These are phyloP conservation scores for Aspergillus brunneoviolaceus DNA, from an alignment of 2,329 filamentous ascomycete species.

Conservation along the genomic window DNA sequence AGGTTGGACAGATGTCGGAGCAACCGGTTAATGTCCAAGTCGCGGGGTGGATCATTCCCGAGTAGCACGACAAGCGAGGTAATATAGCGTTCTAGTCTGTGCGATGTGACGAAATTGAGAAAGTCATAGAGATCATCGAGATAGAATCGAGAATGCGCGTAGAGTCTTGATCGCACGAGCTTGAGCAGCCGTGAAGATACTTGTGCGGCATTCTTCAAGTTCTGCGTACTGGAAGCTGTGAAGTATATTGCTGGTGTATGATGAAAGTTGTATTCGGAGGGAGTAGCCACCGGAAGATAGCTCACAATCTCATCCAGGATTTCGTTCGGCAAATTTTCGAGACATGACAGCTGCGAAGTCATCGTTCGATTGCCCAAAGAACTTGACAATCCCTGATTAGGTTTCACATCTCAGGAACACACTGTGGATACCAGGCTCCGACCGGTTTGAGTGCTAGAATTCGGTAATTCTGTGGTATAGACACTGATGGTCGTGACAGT, in stretches of 20 bases:
- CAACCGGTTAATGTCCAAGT: slow-evolving; percentile 52
- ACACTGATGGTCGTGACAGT: background rate
- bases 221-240: slow-evolving; percentile 35
- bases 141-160: slow-evolving; percentile 52
- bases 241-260: slow-evolving; percentile 51
- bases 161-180: slow-evolving; percentile 56
- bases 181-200: slow-evolving; percentile 56
- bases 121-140: slow-evolving; percentile 36
- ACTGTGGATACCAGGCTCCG: background rate
- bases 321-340: slow-evolving; percentile 58
- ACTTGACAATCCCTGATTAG: background rate
- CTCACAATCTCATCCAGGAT: slow-evolving; percentile 58
- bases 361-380: slow-evolving; percentile 10
- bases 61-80: slow-evolving; percentile 49
- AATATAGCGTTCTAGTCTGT: slow-evolving; percentile 41
- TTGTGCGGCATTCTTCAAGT: slow-evolving; percentile 57
- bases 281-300: slow-evolving; percentile 53
- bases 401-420: background rate
- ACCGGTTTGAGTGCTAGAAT: background rate
- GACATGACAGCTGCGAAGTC: slow-evolving; percentile 24
- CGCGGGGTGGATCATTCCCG: slow-evolving; percentile 43
- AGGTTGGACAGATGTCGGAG: slow-evolving; percentile 54
- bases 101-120: slow-evolving; percentile 38
- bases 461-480: background rate
- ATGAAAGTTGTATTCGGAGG: slow-evolving; percentile 51